Percentiles rank a stretch among this genome's conserved stretches.
phyloP scores from a whole-genome alignment of 140 eudicot species.

The Erigeron philadelphicus region DNA sequence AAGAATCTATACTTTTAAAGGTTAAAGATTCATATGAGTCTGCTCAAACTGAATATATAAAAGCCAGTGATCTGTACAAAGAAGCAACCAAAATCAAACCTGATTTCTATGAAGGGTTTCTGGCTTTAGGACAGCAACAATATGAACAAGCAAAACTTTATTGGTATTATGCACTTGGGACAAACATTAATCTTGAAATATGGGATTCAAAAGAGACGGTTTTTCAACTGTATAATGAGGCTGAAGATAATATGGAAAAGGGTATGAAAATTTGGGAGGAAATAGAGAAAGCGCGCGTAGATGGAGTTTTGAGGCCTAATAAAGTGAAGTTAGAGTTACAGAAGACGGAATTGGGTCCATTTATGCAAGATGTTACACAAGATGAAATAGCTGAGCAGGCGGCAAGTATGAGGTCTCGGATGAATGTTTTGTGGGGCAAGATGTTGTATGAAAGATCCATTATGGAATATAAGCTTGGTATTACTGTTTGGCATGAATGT shows the following conservation, averaged over 20 bases:
- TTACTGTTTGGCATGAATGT: constrained; percentile 88
- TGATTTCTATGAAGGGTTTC: constrained; percentile 66
- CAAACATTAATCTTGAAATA: constrained; percentile 43
- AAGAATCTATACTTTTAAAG: constrained; percentile 36
- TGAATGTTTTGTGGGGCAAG: constrained; percentile 75
- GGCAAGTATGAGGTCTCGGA: constrained; percentile 58
- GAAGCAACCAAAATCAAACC: constrained; percentile 74
- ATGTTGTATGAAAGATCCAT: constrained; percentile 89
- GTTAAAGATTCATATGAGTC: constrained; percentile 57
- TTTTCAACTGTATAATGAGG: constrained; percentile 51
- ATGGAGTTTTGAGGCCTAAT: constrained; percentile 34
- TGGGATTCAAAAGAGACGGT: constrained; percentile 63
- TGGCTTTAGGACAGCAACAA: constrained; percentile 77
- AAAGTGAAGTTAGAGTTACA: constrained; percentile 33
- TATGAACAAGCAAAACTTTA: constrained; percentile 84
- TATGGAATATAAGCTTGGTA: constrained; percentile 72
- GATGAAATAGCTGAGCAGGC: constrained; percentile 59
- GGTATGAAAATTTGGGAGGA: constrained; percentile 83
- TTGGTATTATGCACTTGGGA: constrained; percentile 72
- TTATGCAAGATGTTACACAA: constrained; percentile 34
- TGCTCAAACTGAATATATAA: constrained; percentile 61
- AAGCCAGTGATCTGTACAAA: constrained; percentile 64
- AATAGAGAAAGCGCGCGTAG: constrained; percentile 32
- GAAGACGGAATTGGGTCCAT: constrained; percentile 28
- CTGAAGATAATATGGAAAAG: constrained; percentile 83